Conservation (phyloP, 2,329 filamentous ascomycete species). For the Cercospora janseana region DNA sequence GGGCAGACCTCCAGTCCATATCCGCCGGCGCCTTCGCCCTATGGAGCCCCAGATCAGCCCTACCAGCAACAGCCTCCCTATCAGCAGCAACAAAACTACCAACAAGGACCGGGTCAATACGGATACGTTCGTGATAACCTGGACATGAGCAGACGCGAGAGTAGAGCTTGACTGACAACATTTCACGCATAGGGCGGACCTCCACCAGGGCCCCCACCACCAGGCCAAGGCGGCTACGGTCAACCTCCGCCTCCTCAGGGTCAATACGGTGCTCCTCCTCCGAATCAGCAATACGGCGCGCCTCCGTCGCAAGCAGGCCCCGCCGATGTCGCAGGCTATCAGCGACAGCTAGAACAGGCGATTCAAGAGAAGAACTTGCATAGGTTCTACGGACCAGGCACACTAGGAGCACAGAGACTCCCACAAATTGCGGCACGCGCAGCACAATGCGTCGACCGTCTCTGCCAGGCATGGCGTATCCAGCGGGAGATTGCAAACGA, state of each 20-base stretch:
- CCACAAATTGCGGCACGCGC: slow-evolving; percentile 52
- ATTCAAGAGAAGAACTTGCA: slow-evolving; percentile 62
- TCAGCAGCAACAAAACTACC: slow-evolving; percentile 32
- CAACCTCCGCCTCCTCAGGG: slow-evolving; percentile 23
- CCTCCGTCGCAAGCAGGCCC: slow-evolving; percentile 38
- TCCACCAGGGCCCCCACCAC: slow-evolving; percentile 26
- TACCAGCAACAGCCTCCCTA: slow-evolving; percentile 26
- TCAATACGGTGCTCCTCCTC: slow-evolving; percentile 35
- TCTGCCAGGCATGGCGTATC: slow-evolving; percentile 57
- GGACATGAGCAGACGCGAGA: background rate
- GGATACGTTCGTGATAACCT: slow-evolving; percentile 35
- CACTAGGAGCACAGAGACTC: slow-evolving; percentile 45
- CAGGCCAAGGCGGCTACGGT: slow-evolving; percentile 20
- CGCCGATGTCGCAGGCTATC: slow-evolving; percentile 56
- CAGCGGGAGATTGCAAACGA: slow-evolving; percentile 61
- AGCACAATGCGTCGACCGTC: slow-evolving; percentile 52
- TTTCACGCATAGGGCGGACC: slow-evolving; percentile 24
- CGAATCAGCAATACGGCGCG: slow-evolving; percentile 38
- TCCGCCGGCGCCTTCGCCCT: slow-evolving; percentile 31
- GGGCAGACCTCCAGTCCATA: slow-evolving; percentile 27
- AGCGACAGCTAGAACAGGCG: slow-evolving; percentile 54
- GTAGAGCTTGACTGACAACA: slow-evolving; percentile 21
- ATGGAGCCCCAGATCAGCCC: slow-evolving; percentile 21
- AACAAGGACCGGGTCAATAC: slow-evolving; percentile 28
- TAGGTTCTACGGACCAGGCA: slow-evolving; percentile 57